Evolutionary conservation across 2,329 filamentous ascomycete genomes (phyloP), one percentile per base, ranked within the genome.

Genomic region (Cadophora luteo-olivacea): DNA sequence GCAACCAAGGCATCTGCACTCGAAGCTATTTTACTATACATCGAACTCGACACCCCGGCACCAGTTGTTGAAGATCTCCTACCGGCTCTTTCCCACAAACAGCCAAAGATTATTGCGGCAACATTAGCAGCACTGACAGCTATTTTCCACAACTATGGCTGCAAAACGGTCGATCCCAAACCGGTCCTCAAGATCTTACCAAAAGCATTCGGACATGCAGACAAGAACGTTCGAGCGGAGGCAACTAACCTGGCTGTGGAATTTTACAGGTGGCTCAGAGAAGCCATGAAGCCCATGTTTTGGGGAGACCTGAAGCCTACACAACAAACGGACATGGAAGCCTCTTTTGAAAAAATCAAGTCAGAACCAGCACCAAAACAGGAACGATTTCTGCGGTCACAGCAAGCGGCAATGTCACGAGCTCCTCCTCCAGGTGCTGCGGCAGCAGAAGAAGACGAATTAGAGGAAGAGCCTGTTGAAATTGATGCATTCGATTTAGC

Each of bases 241-340:
- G 94, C 94, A 33, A 96, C 96, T 58, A 94, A 91, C 74, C 84
- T 99, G 67, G 92, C 95, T 0, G 93, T 97, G 60, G 97, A 99
- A 78, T 88, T 99, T 68, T 99, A 99, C 81, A 86, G 96, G 80
- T 99, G 97, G 96, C 85, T 99, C 41, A 92, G 95, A 73, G 96
- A 99, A 72, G 95, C 95, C 12, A 97, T 99, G 90, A 99, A 99
- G 79, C 93, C 95, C 48, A 91, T 98, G 81, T 98, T 99, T 79
- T 99, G 96, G 94, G 89, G 87, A 55, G 96, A 99, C 68, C 81
- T 99, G 70, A 99, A 99, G 79, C 92, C 95, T 0, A 95, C 97
- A 0, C 96, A 99, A 78, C 96, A 99, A 79, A 89, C 91, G 70
- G 97, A 99, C 77, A 83, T 99, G 67, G 97, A 99, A 77, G 92